phyloP scores from a whole-genome alignment of 768 basidiomycete species.

The Cystofilobasidium ferigula region DNA sequence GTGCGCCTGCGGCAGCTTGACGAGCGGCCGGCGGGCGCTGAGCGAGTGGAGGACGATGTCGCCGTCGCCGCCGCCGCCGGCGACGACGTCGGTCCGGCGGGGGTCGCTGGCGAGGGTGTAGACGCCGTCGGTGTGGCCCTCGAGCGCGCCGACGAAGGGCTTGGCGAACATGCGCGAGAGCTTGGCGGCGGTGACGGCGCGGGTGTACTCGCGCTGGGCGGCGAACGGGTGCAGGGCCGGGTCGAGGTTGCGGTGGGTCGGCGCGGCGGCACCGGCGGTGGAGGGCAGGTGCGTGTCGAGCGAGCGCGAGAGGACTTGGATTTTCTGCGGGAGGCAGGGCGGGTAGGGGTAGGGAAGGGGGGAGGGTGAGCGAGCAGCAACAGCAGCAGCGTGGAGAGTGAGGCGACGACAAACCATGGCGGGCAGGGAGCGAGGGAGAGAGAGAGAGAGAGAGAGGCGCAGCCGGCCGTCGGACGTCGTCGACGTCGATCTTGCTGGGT shows the following conservation, averaged over 20 bases:
- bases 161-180: constrained; percentile 93
- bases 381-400: too few relatives aligned
- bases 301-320: constrained; percentile 74
- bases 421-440: background rate
- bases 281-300: constrained; percentile 60
- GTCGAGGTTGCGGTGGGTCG: constrained; percentile 80
- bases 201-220: constrained; percentile 78
- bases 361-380: too few relatives aligned
- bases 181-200: constrained; percentile 89
- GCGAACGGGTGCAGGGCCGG: constrained; percentile 94
- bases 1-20: constrained; percentile 39
- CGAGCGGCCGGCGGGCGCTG: constrained; percentile 34
- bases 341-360: background rate
- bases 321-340: constrained; percentile 51
- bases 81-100: constrained; percentile 62
- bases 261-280: constrained; percentile 71
- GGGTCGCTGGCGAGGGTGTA: constrained; percentile 64
- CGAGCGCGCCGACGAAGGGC: constrained; percentile 77
- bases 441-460: background rate
- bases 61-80: constrained; percentile 92
- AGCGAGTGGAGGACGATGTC: constrained; percentile 70
- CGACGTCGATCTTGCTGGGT: too few relatives aligned
- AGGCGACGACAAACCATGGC: background rate
- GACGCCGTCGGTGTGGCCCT: constrained; percentile 91
- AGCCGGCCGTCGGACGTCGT: background rate